Conservation (phyloP, 441 rosid genomes). For the Adansonia gregorii region DNA sequence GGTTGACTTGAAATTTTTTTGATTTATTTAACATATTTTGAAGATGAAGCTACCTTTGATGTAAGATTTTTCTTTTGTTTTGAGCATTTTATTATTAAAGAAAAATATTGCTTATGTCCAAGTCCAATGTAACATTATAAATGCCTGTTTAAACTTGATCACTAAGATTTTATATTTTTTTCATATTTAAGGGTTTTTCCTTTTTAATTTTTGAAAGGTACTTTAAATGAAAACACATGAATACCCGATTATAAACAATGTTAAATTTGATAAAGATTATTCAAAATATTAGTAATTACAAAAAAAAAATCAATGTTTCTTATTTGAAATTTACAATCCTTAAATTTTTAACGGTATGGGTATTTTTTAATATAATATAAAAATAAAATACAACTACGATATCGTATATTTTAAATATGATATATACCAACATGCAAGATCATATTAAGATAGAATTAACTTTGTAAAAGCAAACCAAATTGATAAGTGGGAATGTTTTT, state of each 20-base stretch:
- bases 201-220: background rate
- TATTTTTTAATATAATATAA: too few species aligned
- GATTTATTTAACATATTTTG: background rate
- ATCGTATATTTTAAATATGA: too few species aligned
- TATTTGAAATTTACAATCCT: too few species aligned
- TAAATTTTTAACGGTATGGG: background rate
- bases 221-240: too few species aligned
- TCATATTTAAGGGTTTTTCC: too few species aligned
- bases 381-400: too few species aligned
- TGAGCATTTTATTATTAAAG: background rate
- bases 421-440: background rate
- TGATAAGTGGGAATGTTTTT: background rate
- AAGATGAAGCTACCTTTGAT: conserved; percentile 3
- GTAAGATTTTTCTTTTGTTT: background rate
- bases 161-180: background rate
- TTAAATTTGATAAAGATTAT: too few species aligned
- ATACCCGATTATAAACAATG: too few species aligned
- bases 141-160: conserved; percentile 1
- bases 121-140: background rate
- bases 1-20: conserved; percentile 15
- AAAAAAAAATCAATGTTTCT: too few species aligned
- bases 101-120: background rate
- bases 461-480: background rate
- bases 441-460: background rate
- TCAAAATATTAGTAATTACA: background rate